Evolutionary conservation across 140 eudicot species (phyloP).

Genomic region (Erigeron philadelphicus): DNA sequence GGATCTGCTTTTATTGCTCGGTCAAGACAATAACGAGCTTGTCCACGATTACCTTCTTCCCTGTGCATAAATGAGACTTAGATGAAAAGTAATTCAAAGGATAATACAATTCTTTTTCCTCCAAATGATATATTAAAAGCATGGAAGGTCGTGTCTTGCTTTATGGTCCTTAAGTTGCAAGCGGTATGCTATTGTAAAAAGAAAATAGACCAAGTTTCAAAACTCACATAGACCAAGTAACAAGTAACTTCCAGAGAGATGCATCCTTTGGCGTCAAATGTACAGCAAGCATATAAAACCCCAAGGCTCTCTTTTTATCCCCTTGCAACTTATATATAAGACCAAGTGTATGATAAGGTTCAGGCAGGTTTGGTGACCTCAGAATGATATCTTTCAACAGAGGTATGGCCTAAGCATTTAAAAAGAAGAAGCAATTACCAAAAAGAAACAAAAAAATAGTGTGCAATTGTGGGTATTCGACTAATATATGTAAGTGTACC

Average conservation of each 20-base stretch:
- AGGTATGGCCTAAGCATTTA: slow-evolving; percentile 52
- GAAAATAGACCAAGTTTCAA: slow-evolving; percentile 1
- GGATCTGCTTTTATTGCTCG: slow-evolving; percentile 87
- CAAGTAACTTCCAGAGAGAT: slow-evolving; percentile 76
- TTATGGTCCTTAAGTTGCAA: slow-evolving; percentile 4
- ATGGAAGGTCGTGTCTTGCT: not conserved
- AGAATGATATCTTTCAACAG: slow-evolving; percentile 55
- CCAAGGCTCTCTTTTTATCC: slow-evolving; percentile 55
- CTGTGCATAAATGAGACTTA: slow-evolving; percentile 35
- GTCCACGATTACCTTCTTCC: slow-evolving; percentile 61
- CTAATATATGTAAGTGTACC: slow-evolving; percentile 34
- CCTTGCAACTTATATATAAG: slow-evolving; percentile 55
- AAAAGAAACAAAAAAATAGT: not conserved
- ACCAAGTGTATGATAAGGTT: slow-evolving; percentile 77
- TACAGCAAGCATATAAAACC: slow-evolving; percentile 74
- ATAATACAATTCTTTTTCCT: not conserved
- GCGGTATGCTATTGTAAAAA: not conserved
- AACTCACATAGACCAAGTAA: slow-evolving; percentile 64
- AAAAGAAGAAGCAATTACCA: slow-evolving; percentile 16
- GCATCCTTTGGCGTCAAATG: slow-evolving; percentile 64
- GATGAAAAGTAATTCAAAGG: not conserved
- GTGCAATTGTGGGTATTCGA: too few relatives aligned
- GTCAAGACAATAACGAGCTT: slow-evolving; percentile 61
- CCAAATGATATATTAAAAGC: not conserved
- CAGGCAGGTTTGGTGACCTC: slow-evolving; percentile 62